These are phyloP conservation scores for Endogone sp. DNA, from an alignment of 192 early-diverging fungal species.

Conservation along the genomic window DNA sequence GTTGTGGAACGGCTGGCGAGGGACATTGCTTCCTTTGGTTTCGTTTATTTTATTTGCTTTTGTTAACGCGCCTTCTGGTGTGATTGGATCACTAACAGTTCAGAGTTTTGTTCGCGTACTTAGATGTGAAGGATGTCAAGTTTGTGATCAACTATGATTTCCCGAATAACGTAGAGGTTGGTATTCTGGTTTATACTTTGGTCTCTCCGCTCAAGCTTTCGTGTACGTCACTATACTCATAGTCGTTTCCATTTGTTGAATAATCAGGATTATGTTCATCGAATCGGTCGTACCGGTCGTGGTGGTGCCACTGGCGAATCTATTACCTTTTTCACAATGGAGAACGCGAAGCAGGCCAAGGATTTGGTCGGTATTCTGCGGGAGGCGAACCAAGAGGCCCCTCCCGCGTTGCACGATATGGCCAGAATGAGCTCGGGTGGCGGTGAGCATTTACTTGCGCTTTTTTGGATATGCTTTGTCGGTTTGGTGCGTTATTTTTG, in stretches of 20 bases:
- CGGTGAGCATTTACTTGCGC: conserved; percentile 12
- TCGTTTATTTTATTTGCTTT: not conserved
- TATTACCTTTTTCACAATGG: conserved; percentile 90
- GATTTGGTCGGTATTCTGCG: conserved; percentile 83
- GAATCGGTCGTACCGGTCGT: conserved; percentile 96
- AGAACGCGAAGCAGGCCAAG: conserved; percentile 80
- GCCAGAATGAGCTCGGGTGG: conserved; percentile 36
- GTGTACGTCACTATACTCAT: not conserved
- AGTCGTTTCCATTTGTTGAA: conserved; percentile 28
- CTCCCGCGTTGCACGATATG: conserved; percentile 74
- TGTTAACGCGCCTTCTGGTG: not conserved
- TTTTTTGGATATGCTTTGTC: conserved; percentile 13
- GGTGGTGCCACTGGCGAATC: conserved; percentile 87
- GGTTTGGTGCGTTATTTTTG: not conserved
- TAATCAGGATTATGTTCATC: conserved; percentile 76
- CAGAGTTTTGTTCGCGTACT: conserved; percentile 18
- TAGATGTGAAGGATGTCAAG: conserved; percentile 93
- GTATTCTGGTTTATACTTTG: not conserved
- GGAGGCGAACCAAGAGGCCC: conserved; percentile 88
- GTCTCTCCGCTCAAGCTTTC: not conserved
- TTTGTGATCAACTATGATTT: conserved; percentile 97
- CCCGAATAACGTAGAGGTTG: conserved; percentile 75
- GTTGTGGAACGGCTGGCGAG: no score
- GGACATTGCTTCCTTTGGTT: no score
- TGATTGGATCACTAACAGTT: conserved; percentile 10